Conservation (phyloP, 1,284 basidiomycete genomes). For the Polyporus tsugae region DNA sequence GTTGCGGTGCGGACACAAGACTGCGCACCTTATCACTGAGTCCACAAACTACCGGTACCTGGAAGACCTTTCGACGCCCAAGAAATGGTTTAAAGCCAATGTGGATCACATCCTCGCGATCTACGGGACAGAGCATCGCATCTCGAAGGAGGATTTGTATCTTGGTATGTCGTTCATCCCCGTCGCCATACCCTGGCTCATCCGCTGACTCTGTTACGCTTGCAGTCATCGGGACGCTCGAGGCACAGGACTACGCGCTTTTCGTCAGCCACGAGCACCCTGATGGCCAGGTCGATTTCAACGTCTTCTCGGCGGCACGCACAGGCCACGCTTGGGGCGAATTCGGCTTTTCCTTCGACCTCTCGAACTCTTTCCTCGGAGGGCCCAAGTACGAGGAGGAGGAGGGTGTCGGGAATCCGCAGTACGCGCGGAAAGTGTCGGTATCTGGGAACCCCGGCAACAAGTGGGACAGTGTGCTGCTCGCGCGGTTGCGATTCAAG, state of each 20-base stretch:
- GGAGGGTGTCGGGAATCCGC: constrained; percentile 21
- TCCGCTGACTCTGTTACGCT: not conserved
- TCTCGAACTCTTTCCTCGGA: constrained; percentile 45
- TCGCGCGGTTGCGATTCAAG: constrained; percentile 64
- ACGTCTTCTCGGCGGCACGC: constrained; percentile 63
- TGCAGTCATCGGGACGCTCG: constrained; percentile 74
- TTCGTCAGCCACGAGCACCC: constrained; percentile 76
- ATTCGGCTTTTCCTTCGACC: constrained; percentile 59
- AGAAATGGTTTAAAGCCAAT: constrained; percentile 76
- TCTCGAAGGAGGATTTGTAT: constrained; percentile 75
- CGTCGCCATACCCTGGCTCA: not conserved
- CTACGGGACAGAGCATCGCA: constrained; percentile 60
- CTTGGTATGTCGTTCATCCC: constrained; percentile 55
- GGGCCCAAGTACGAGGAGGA: constrained; percentile 35
- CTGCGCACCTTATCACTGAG: constrained; percentile 73
- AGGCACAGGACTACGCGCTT: constrained; percentile 70
- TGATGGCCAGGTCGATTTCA: constrained; percentile 71
- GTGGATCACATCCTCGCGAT: constrained; percentile 67
- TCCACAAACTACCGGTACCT: constrained; percentile 74
- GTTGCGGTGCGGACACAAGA: constrained; percentile 68
- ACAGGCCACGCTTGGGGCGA: constrained; percentile 70
- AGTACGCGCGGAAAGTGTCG: constrained; percentile 28
- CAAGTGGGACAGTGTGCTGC: constrained; percentile 54
- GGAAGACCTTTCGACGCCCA: constrained; percentile 64
- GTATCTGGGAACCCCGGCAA: constrained; percentile 20